Conservation (phyloP, 306 rosid genomes). For the Purshia tridentata region DNA sequence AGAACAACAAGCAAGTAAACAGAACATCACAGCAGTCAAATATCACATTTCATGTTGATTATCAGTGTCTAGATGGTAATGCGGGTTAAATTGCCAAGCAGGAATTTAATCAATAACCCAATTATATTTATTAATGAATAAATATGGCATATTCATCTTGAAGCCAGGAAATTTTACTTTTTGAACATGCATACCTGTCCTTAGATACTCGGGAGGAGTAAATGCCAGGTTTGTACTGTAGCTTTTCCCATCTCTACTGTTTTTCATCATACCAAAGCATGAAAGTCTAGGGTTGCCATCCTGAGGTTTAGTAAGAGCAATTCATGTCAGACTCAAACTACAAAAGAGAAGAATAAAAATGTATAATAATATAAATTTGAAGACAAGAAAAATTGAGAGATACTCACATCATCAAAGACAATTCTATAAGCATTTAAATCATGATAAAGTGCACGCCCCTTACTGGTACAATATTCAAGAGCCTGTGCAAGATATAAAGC, state of each 20-base stretch:
- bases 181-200: conserved; percentile 57
- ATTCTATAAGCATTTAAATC: conserved; percentile 95
- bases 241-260: conserved; percentile 96
- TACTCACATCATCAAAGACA: conserved; percentile 82
- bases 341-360: neutral
- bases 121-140: neutral
- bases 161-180: conserved; percentile 13
- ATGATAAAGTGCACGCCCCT: conserved; percentile 89
- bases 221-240: conserved; percentile 95
- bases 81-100: neutral
- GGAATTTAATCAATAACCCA: neutral
- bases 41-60: neutral
- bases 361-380: neutral
- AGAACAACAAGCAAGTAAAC: neutral
- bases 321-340: conserved; percentile 11
- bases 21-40: neutral
- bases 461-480: conserved; percentile 88
- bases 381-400: conserved; percentile 23
- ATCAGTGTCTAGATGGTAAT: conserved; percentile 1
- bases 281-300: conserved; percentile 93
- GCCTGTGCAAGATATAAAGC: conserved; percentile 93
- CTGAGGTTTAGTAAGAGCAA: conserved; percentile 42
- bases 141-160: neutral
- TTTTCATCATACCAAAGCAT: conserved; percentile 97
- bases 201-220: conserved; percentile 91